Evolutionary conservation across 2,329 filamentous ascomycete genomes (phyloP), one percentile per base, ranked within the genome.

Genomic region (Aspergillus transmontanensis): DNA sequence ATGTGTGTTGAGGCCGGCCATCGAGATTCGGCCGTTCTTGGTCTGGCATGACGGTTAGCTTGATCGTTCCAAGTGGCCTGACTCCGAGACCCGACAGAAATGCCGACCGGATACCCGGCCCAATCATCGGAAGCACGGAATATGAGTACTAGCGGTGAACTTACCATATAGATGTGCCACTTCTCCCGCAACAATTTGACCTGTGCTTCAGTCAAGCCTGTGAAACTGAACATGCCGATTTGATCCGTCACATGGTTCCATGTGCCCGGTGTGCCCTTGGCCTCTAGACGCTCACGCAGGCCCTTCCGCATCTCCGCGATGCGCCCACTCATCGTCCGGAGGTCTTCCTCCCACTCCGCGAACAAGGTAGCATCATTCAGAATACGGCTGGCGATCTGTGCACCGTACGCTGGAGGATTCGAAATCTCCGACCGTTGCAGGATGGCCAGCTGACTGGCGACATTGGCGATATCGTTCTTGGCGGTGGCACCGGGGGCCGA

Each of bases 241-340:
- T 99, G 95, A 73, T 96, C 92, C 19, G 94, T 97, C 77, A 99
- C 96, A 81, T 99, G 95, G 75, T 94, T 92, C 95, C 95, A 99
- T 16, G 87, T 90, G 36, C 94, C 94, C 0, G 94, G 94, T 0
- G 95, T 97, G 34, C 87, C 88, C 64, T 94, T 86, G 74, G 89
- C 87, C 81, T 98, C 94, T 12, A 99, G 87, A 79, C 94, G 92
- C 61, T 83, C 81, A 57, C 92, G 87, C 71, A 99, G 82, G 4
- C 86, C 87, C 73, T 87, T 88, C 67, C 95, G 89, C 95, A 98
- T 99, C 75, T 87, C 86, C 69, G 92, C 94, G 82, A 99, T 99
- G 67, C 95, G 90, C 28, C 95, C 94, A 30, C 92, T 93, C 95
- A 99, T 99, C 69, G 92, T 95, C 61, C 86, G 86, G 69, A 99